A percentile compares a stretch with the other conserved stretches of the same genome.
Evolutionary conservation across 345 rosid genomes (phyloP).

Genomic region (Cardamine occulta): DNA sequence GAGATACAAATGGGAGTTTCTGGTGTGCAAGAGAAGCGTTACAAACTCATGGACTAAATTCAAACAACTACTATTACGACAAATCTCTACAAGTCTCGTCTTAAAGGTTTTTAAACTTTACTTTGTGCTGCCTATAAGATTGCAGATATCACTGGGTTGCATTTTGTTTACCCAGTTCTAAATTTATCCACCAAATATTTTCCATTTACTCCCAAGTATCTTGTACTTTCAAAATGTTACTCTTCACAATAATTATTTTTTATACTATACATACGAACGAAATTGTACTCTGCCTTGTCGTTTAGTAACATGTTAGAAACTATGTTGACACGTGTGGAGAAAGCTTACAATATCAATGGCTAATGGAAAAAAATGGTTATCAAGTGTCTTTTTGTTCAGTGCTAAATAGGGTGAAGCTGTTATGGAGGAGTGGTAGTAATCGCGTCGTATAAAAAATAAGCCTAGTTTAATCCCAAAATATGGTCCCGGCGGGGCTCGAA

Average conservation of each 20-base stretch:
- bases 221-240: constrained; percentile 26
- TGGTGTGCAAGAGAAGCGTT: constrained; percentile 97
- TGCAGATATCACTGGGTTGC: constrained; percentile 30
- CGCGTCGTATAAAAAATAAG: neutral
- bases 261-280: constrained; percentile 4
- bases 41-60: constrained; percentile 92
- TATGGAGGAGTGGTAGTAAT: neutral
- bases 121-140: constrained; percentile 16
- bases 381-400: neutral
- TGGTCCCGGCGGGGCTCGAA: constrained; percentile 96
- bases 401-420: no score
- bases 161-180: constrained; percentile 10
- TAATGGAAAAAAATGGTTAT: neutral
- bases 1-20: constrained; percentile 99
- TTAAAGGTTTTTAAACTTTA: constrained; percentile 8
- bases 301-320: neutral
- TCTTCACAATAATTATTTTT: constrained; percentile 4
- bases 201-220: constrained; percentile 7
- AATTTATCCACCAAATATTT: constrained; percentile 11
- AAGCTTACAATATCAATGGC: neutral
- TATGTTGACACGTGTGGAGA: neutral
- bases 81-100: neutral
- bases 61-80: neutral
- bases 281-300: neutral
- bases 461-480: neutral